Percentiles rank a stretch among this genome's conserved stretches.
These are phyloP conservation scores for Lepraria neglecta DNA, from an alignment of 495 filamentous ascomycete species.

Conservation along the genomic window DNA sequence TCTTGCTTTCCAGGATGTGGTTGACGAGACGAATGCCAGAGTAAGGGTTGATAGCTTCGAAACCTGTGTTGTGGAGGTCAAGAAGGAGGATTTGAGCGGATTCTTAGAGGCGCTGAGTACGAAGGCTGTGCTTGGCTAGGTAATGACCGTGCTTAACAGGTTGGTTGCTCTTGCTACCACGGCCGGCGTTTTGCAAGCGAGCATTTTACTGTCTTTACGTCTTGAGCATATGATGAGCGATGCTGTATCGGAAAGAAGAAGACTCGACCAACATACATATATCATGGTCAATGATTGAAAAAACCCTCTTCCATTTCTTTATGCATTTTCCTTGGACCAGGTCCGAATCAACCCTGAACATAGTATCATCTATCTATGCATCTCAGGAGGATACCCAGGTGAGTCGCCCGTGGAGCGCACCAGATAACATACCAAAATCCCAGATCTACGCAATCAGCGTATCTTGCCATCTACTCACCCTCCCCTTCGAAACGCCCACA, in stretches of 20 bases:
- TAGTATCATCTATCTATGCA: too few species aligned
- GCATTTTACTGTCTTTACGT: not conserved
- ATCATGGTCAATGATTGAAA: too few species aligned
- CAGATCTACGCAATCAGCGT: too few species aligned
- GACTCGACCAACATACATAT: too few species aligned
- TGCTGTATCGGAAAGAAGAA: slow-evolving; percentile 3
- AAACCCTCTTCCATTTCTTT: too few species aligned
- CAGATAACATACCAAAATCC: too few species aligned
- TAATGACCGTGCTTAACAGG: not conserved
- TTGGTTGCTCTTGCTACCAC: not conserved
- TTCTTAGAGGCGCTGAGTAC: slow-evolving; percentile 90
- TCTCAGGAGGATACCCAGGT: too few species aligned
- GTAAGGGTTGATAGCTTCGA: slow-evolving; percentile 96
- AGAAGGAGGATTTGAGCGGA: slow-evolving; percentile 85
- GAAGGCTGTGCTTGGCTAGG: slow-evolving; percentile 79
- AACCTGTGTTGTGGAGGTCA: slow-evolving; percentile 92
- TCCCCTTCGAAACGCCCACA: not conserved
- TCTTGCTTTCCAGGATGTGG: slow-evolving; percentile 91
- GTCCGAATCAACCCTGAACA: too few species aligned
- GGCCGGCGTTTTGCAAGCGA: slow-evolving; percentile 11
- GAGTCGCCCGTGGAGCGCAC: too few species aligned
- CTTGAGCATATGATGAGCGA: not conserved
- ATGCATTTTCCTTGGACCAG: too few species aligned
- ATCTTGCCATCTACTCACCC: too few species aligned
- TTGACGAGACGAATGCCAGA: slow-evolving; percentile 80